Conservation (phyloP, 805 yeast species). For the Metschnikowia peoriensis region DNA sequence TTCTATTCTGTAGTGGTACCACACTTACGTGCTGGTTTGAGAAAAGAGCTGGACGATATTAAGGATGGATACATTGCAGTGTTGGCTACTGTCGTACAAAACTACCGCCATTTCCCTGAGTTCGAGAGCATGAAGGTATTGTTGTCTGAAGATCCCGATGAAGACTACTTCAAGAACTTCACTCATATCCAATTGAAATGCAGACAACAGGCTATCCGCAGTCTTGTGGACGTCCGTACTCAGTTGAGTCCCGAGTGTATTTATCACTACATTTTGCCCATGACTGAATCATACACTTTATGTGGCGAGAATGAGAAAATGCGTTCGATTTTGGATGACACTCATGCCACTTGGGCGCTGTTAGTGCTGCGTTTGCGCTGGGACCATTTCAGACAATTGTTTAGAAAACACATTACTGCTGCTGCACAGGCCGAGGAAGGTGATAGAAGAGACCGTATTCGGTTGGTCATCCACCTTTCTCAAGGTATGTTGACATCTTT, state of each 20-base stretch:
- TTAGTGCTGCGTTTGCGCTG: slow-evolving; percentile 62
- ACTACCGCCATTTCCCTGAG: slow-evolving; percentile 45
- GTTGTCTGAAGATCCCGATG: slow-evolving; percentile 69
- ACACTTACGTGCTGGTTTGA: slow-evolving; percentile 61
- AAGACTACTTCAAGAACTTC: slow-evolving; percentile 74
- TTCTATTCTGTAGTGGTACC: slow-evolving; percentile 63
- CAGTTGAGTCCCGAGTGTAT: slow-evolving; percentile 55
- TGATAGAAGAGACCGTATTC: slow-evolving; percentile 54
- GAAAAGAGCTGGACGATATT: slow-evolving; percentile 55
- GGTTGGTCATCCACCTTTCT: slow-evolving; percentile 57
- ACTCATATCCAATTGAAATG: slow-evolving; percentile 82
- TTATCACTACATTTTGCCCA: slow-evolving; percentile 79
- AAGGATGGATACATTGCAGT: slow-evolving; percentile 71
- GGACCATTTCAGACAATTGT: slow-evolving; percentile 76
- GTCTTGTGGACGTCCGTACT: slow-evolving; percentile 50
- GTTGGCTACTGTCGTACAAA: slow-evolving; percentile 58
- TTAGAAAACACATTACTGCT: slow-evolving; percentile 61
- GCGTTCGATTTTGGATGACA: slow-evolving; percentile 62
- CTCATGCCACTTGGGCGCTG: slow-evolving; percentile 59
- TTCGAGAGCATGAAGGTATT: slow-evolving; percentile 66
- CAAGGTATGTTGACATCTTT: slow-evolving; percentile 45
- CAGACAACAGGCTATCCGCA: slow-evolving; percentile 78
- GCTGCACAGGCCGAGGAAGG: slow-evolving; percentile 38
- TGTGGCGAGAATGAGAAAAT: slow-evolving; percentile 50
- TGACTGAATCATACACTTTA: slow-evolving; percentile 75